Evolutionary conservation across 106 monocot species (phyloP).

Genomic region (Hemerocallis citrina): DNA sequence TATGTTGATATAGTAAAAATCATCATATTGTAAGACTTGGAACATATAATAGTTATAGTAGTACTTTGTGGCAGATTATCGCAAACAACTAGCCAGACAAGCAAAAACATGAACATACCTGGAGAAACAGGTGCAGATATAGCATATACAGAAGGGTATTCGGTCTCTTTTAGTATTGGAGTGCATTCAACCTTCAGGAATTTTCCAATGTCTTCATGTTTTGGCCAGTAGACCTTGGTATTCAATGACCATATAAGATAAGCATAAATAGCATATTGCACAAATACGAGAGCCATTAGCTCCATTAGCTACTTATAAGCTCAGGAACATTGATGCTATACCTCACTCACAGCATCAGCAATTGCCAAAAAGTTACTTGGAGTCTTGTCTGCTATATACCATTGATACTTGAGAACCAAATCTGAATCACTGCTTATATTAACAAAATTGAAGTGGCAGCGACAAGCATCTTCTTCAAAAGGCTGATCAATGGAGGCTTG

Average conservation of each 20-base stretch:
- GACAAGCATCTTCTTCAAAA: slow-evolving; percentile 90
- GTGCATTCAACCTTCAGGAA: slow-evolving; percentile 89
- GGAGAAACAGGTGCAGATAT: slow-evolving; percentile 63
- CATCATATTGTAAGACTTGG: too few relatives aligned
- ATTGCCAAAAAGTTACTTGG: slow-evolving; percentile 61
- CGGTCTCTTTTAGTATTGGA: slow-evolving; percentile 42
- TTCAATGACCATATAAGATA: not conserved
- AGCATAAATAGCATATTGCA: too few relatives aligned
- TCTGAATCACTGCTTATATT: slow-evolving; percentile 40
- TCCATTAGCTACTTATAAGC: not conserved
- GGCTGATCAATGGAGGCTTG: slow-evolving; percentile 76
- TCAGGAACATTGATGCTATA: slow-evolving; percentile 13
- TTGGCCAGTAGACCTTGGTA: slow-evolving; percentile 88
- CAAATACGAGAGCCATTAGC: not conserved
- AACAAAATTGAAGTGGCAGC: slow-evolving; percentile 69
- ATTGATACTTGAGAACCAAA: slow-evolving; percentile 71
- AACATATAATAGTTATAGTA: too few relatives aligned
- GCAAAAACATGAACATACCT: slow-evolving; percentile 38
- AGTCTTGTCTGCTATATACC: slow-evolving; percentile 72
- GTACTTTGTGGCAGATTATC: not conserved
- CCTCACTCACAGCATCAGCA: slow-evolving; percentile 57
- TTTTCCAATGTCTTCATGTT: slow-evolving; percentile 64
- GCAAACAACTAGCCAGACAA: not conserved
- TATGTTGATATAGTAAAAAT: not conserved
- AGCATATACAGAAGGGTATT: slow-evolving; percentile 75